Evolutionary conservation across 306 rosid genomes (phyloP).

Genomic region (Alnus glutinosa): DNA sequence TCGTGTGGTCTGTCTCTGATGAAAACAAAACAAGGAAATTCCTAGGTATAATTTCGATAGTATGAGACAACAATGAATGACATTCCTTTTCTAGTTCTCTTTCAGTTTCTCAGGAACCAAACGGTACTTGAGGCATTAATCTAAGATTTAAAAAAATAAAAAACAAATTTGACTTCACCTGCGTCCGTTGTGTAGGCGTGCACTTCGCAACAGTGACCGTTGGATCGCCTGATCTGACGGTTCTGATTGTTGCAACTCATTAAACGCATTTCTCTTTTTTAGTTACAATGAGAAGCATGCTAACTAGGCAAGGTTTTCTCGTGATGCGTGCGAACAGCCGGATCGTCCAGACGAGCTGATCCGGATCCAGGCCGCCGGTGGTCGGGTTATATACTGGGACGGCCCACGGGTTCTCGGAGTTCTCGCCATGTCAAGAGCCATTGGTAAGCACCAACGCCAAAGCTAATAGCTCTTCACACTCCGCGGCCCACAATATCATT

Average conservation of each 20-base stretch:
- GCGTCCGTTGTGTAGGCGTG: neutral
- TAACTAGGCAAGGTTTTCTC: neutral
- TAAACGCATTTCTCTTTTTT: neutral
- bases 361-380: constrained; percentile 60
- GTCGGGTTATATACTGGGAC: constrained; percentile 66
- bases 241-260: neutral
- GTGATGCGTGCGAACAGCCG: constrained; percentile 43
- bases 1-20: neutral
- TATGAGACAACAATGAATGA: neutral
- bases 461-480: no score
- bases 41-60: neutral
- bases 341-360: constrained; percentile 66
- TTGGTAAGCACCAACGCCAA: constrained; percentile 31
- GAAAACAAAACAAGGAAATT: neutral
- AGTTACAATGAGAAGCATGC: neutral
- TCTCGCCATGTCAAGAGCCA: constrained; percentile 71
- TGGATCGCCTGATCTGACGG: neutral
- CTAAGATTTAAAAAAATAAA: no score
- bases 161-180: neutral
- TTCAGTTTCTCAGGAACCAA: constrained; percentile 10
- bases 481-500: no score
- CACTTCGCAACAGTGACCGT: neutral
- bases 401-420: constrained; percentile 70
- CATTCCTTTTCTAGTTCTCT: neutral
- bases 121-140: neutral